Evolutionary conservation across 2,329 filamentous ascomycete genomes (phyloP).

Genomic region (Trichoderma breve): DNA sequence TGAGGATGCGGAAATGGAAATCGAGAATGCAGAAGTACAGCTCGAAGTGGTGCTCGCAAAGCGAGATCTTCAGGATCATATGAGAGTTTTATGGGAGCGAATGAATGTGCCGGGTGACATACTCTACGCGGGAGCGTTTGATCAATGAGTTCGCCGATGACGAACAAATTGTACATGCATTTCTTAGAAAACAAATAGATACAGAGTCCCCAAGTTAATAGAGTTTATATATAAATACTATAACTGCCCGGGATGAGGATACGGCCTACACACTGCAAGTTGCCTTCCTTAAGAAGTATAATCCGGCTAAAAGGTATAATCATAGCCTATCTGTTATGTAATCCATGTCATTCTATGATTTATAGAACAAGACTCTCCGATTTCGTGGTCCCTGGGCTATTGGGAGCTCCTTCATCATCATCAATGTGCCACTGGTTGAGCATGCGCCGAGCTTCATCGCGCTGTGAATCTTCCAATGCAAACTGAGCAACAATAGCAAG

Average conservation of each 20-base stretch:
- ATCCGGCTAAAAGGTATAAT: neutral
- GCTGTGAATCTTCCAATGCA: conserved; percentile 12
- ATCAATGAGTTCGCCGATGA: conserved; percentile 22
- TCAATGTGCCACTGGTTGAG: neutral
- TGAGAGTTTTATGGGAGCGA: conserved; percentile 44
- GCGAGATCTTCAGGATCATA: conserved; percentile 30
- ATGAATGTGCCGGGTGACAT: conserved; percentile 46
- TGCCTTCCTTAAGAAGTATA: neutral
- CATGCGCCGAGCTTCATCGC: neutral
- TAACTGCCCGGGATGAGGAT: neutral
- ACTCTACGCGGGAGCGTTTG: conserved; percentile 46
- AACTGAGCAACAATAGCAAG: neutral
- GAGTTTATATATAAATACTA: neutral
- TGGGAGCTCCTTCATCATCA: neutral
- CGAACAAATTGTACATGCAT: neutral
- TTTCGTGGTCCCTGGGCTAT: neutral
- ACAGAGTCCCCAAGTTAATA: neutral
- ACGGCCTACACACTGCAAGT: neutral
- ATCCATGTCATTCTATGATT: neutral
- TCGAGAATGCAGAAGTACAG: conserved; percentile 37
- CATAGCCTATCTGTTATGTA: neutral
- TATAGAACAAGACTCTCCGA: neutral
- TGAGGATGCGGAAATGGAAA: conserved; percentile 39
- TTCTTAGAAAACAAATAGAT: neutral
- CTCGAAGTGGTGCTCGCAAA: conserved; percentile 32